phyloP scores from a whole-genome alignment of 2,329 filamentous ascomycete species.

The Sarocladiaceae sp. region DNA sequence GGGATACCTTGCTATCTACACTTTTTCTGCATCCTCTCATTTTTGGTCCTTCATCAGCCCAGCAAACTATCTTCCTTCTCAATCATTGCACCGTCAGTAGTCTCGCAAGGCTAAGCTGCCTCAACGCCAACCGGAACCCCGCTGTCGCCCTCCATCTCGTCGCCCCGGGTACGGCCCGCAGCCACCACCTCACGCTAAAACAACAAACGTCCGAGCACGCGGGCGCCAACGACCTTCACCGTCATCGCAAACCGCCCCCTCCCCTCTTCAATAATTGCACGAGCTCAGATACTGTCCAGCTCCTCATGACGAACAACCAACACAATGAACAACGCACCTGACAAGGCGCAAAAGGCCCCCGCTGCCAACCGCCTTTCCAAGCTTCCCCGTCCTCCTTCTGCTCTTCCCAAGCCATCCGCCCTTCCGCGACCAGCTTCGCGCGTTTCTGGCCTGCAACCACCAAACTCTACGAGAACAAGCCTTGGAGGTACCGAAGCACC shows the following conservation, averaged over 20 bases:
- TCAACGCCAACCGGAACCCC: constrained; percentile 3
- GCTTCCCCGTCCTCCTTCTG: constrained; percentile 27
- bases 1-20: too few relatives aligned
- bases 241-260: not conserved
- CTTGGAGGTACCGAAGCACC: constrained; percentile 16
- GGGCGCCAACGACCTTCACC: not conserved
- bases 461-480: constrained; percentile 11
- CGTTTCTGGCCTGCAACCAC: constrained; percentile 8
- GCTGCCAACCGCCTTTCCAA: constrained; percentile 26
- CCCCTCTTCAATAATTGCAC: too few relatives aligned
- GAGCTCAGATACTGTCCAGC: too few relatives aligned
- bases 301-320: not conserved
- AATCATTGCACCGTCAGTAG: not conserved
- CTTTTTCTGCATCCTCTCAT: not conserved
- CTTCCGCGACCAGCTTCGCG: constrained; percentile 20
- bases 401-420: constrained; percentile 23
- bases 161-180: constrained; percentile 9
- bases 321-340: not conserved
- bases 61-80: not conserved
- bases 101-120: not conserved
- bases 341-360: constrained; percentile 14
- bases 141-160: constrained; percentile 5
- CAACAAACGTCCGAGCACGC: constrained; percentile 7
- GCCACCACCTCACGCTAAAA: not conserved
- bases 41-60: not conserved